phyloP scores from a whole-genome alignment of 805 yeast species.

The Candida xyloterini region DNA sequence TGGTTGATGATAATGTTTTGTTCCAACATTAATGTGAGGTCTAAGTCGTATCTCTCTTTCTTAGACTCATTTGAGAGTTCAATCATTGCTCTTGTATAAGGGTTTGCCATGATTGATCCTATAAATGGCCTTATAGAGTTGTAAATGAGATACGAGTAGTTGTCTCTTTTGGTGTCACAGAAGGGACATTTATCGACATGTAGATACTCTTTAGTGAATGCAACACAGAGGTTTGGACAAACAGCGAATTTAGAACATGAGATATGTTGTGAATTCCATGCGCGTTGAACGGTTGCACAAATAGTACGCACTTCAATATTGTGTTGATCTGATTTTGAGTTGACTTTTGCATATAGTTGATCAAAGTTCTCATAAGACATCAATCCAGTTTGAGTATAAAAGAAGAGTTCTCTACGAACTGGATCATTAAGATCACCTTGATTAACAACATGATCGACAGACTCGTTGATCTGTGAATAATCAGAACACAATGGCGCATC shows the following conservation, averaged over 20 bases:
- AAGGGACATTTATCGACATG: constrained; percentile 6
- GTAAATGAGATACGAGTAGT: constrained; percentile 6
- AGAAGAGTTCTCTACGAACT: constrained; percentile 17
- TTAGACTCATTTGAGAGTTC: constrained; percentile 4
- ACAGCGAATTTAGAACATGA: constrained; percentile 8
- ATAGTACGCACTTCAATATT: constrained; percentile 13
- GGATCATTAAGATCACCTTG: constrained; percentile 10
- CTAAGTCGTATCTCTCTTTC: constrained; percentile 2
- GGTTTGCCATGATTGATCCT: constrained; percentile 14
- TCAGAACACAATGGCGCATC: constrained; percentile 6
- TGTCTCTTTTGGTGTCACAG: constrained; percentile 10
- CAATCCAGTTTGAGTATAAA: constrained; percentile 17
- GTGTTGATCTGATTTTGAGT: constrained; percentile 1
- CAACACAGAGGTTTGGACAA: constrained; percentile 15
- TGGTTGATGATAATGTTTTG: constrained; percentile 3
- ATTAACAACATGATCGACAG: constrained; percentile 3
- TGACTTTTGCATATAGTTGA: constrained; percentile 13
- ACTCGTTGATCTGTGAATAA: constrained; percentile 5
- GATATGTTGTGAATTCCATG: constrained; percentile 10
- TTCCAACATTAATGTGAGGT: constrained; percentile 10
- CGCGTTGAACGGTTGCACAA: constrained; percentile 8
- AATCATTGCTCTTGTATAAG: constrained; percentile 12
- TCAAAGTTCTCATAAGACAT: constrained; percentile 19
- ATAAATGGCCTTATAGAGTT: constrained; percentile 15
- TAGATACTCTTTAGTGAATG: constrained; percentile 12